These are phyloP conservation scores for Fonsecaea pedrosoi DNA, from an alignment of 2,329 filamentous ascomycete species.

Conservation along the genomic window DNA sequence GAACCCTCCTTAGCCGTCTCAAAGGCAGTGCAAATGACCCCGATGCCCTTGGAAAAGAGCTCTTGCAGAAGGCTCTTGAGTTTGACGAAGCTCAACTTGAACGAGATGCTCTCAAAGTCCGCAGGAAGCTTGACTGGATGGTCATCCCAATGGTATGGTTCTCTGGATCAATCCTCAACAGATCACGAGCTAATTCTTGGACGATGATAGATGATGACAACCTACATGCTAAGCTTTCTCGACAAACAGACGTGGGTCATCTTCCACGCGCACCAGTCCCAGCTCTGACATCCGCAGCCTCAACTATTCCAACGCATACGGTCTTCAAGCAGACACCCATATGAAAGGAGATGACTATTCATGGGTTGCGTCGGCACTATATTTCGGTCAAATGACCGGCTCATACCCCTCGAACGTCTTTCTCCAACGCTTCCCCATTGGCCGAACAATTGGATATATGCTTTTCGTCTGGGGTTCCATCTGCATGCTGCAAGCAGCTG, in stretches of 20 bases:
- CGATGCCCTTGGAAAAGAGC: conserved; percentile 34
- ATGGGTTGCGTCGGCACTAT: conserved; percentile 54
- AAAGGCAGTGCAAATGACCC: conserved; percentile 44
- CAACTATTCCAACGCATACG: conserved; percentile 53
- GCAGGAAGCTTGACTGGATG: conserved; percentile 48
- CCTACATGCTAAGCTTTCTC: conserved; percentile 48
- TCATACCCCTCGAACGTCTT: conserved; percentile 51
- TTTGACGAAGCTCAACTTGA: conserved; percentile 47
- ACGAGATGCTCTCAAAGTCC: conserved; percentile 44
- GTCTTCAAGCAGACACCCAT: conserved; percentile 51
- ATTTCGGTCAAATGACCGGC: conserved; percentile 54
- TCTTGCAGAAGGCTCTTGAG: conserved; percentile 46
- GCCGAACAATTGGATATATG: conserved; percentile 51
- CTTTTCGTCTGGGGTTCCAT: conserved; percentile 52
- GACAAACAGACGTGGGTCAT: conserved; percentile 40
- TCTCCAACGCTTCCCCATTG: conserved; percentile 53
- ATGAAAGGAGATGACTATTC: conserved; percentile 53
- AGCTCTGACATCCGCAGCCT: conserved; percentile 34
- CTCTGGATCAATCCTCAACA: background rate
- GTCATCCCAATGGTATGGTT: conserved; percentile 48
- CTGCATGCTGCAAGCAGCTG: conserved; percentile 49
- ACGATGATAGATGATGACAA: conserved; percentile 45
- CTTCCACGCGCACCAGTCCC: background rate
- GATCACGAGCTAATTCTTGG: conserved; percentile 1
- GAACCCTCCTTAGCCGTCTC: conserved; percentile 46